Evolutionary conservation across 495 filamentous ascomycete genomes (phyloP).

Genomic region (Xylaria telfairii): DNA sequence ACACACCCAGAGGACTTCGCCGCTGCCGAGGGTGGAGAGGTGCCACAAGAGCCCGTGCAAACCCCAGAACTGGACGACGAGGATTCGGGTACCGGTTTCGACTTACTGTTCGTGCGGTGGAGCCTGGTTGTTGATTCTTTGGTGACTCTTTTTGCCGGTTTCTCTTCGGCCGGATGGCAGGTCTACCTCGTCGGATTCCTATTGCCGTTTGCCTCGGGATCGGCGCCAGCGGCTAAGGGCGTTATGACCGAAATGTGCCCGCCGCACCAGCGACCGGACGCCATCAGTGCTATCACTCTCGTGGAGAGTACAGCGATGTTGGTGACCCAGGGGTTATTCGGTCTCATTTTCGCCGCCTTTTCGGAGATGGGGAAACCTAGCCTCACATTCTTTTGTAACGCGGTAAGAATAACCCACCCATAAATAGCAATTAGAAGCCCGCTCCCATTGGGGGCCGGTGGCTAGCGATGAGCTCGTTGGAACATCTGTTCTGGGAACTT

Average conservation of each 20-base stretch:
- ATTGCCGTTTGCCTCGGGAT: slow-evolving; percentile 62
- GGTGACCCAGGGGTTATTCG: slow-evolving; percentile 59
- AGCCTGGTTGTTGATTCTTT: slow-evolving; percentile 59
- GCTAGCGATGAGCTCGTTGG: not conserved
- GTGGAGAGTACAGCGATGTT: slow-evolving; percentile 61
- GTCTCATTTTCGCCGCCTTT: slow-evolving; percentile 58
- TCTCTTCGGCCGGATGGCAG: slow-evolving; percentile 59
- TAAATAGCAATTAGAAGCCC: not conserved
- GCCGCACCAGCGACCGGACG: slow-evolving; percentile 53
- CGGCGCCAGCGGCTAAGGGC: slow-evolving; percentile 62
- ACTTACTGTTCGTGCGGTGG: slow-evolving; percentile 60
- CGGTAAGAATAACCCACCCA: slow-evolving; percentile 38
- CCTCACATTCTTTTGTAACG: slow-evolving; percentile 61
- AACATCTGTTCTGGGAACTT: not conserved
- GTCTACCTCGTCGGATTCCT: slow-evolving; percentile 56
- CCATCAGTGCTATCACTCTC: slow-evolving; percentile 61
- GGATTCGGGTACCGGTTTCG: slow-evolving; percentile 50
- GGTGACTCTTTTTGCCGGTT: slow-evolving; percentile 57
- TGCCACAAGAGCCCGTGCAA: slow-evolving; percentile 51
- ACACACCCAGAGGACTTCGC: slow-evolving; percentile 47
- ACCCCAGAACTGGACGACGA: slow-evolving; percentile 34
- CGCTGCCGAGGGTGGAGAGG: slow-evolving; percentile 46
- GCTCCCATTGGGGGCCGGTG: not conserved
- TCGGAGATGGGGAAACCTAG: slow-evolving; percentile 54
- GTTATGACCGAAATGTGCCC: slow-evolving; percentile 63